phyloP scores from a whole-genome alignment of 108 stramenopile species.

The Phaeodactylum tricornutum region DNA sequence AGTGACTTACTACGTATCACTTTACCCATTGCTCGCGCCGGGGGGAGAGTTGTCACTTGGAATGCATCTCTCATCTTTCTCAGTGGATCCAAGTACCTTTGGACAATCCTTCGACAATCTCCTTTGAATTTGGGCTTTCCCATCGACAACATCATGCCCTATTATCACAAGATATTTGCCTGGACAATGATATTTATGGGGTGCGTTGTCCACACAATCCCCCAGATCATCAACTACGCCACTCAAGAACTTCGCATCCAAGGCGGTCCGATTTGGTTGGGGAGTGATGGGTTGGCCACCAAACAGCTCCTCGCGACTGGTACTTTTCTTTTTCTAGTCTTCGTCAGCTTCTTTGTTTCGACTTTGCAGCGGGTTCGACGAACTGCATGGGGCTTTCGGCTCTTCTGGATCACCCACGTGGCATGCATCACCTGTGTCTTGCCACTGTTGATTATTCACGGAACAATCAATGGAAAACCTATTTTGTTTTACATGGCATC shows the following conservation, averaged over 20 bases:
- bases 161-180: constrained; percentile 15
- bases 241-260: constrained; percentile 5
- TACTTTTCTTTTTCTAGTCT: constrained; percentile 10
- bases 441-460: constrained; percentile 16
- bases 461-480: constrained; percentile 9
- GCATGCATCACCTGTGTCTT: constrained; percentile 6
- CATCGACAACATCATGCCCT: constrained; percentile 17
- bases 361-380: constrained; percentile 12
- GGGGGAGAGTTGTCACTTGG: not conserved
- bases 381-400: constrained; percentile 15
- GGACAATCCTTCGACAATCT: not conserved
- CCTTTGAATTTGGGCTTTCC: constrained; percentile 5
- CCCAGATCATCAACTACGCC: constrained; percentile 22
- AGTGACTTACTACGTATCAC: not conserved
- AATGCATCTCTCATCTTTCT: not conserved
- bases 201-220: constrained; percentile 15
- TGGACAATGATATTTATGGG: constrained; percentile 11
- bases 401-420: constrained; percentile 18
- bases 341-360: constrained; percentile 15
- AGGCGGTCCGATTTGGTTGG: not conserved
- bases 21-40: not conserved
- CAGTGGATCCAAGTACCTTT: not conserved
- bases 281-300: constrained; percentile 17
- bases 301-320: constrained; percentile 16
- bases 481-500: constrained; percentile 7